phyloP scores from a whole-genome alignment of 2,329 filamentous ascomycete species.

The Tolypocladium guangdongense region DNA sequence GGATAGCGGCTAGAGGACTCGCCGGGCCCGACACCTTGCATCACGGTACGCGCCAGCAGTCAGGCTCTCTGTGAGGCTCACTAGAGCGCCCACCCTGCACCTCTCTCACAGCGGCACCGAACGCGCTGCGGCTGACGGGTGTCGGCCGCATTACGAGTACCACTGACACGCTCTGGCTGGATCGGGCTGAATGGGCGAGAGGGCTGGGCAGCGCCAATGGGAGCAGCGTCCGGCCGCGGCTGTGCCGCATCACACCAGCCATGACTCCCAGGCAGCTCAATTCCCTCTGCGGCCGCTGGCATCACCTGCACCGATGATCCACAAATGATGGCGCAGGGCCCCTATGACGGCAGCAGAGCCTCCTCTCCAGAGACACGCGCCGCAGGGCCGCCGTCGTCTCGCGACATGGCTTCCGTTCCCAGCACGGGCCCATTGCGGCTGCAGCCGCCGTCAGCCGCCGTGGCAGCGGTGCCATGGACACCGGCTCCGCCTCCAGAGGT shows the following conservation, averaged over 20 bases:
- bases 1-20: neutral
- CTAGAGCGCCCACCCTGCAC: neutral
- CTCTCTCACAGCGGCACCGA: neutral
- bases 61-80: neutral
- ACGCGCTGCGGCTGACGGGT: neutral
- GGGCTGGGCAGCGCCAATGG: neutral
- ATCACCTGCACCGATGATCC: neutral
- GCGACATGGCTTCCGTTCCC: neutral
- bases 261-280: neutral
- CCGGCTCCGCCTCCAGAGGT: neutral
- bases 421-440: neutral
- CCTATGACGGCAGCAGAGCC: neutral
- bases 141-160: neutral
- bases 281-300: neutral
- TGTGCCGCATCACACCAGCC: neutral
- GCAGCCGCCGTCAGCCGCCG: neutral
- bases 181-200: neutral
- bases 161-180: neutral
- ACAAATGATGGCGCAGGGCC: neutral
- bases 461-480: neutral
- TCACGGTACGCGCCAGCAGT: neutral
- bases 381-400: neutral
- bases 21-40: neutral
- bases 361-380: neutral
- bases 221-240: neutral